Conservation (phyloP, 768 basidiomycete species). For the Pleurotus cornucopiae region DNA sequence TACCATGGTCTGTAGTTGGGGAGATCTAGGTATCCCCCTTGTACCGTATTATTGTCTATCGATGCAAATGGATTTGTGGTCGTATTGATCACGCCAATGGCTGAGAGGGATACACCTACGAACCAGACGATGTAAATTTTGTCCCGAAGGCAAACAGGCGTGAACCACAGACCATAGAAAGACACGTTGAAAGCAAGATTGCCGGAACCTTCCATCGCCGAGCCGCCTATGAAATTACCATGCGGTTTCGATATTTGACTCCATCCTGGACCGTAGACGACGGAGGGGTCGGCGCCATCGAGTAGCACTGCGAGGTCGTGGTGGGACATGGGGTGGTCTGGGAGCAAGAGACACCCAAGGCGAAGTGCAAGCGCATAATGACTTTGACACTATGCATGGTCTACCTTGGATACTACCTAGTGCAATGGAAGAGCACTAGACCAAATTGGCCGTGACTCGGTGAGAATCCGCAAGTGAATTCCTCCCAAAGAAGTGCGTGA, state of each 20-base stretch:
- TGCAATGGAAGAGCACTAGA: no score
- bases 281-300: constrained; percentile 4
- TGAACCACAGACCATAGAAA: constrained; percentile 3
- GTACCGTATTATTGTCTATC: constrained; percentile 4
- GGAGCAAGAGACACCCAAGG: constrained; percentile 3
- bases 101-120: not conserved
- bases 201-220: constrained; percentile 3
- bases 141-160: no score
- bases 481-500: no score
- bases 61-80: not conserved
- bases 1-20: constrained; percentile 7
- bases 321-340: constrained; percentile 7
- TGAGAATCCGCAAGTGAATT: no score
- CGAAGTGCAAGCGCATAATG: not conserved
- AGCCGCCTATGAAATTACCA: constrained; percentile 2
- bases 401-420: not conserved
- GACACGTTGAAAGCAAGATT: constrained; percentile 1
- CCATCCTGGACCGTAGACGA: constrained; percentile 6
- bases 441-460: no score
- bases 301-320: constrained; percentile 5
- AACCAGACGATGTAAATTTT: not conserved
- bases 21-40: constrained; percentile 6
- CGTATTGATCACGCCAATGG: not conserved
- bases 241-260: not conserved
- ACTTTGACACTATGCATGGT: constrained; percentile 6